These are phyloP conservation scores for Penicillium expansum DNA, from an alignment of 2,329 filamentous ascomycete species.

Conservation along the genomic window DNA sequence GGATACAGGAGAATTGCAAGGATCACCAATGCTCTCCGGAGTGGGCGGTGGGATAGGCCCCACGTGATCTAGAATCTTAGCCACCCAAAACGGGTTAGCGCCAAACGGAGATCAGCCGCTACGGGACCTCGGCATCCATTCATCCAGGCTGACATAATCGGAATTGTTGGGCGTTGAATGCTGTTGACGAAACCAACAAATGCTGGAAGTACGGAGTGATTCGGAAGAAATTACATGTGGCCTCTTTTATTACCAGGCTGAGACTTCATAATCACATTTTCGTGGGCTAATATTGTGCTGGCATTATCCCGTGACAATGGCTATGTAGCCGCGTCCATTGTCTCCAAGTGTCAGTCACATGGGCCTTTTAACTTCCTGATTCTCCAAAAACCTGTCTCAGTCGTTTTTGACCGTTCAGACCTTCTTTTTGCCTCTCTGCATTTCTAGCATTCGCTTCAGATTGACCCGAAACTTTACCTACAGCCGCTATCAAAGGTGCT, in stretches of 20 bases:
- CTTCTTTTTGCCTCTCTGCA: conserved; percentile 14
- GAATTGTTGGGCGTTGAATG: conserved; percentile 24
- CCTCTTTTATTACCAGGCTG: no score
- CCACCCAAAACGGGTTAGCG: conserved; percentile 10
- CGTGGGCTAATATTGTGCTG: neutral
- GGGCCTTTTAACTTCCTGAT: conserved; percentile 31
- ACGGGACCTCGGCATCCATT: conserved; percentile 20
- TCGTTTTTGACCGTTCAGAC: conserved; percentile 8
- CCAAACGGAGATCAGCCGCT: conserved; percentile 19
- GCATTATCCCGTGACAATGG: conserved; percentile 9
- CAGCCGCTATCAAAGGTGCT: conserved; percentile 15
- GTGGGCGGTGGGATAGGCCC: neutral
- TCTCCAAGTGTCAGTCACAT: conserved; percentile 39
- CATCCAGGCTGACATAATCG: conserved; percentile 17
- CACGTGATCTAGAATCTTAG: conserved; percentile 1
- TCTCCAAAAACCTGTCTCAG: conserved; percentile 17
- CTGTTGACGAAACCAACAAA: conserved; percentile 6
- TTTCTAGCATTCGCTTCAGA: conserved; percentile 3
- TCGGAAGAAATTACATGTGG: neutral
- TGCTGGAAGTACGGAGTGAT: neutral
- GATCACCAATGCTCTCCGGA: conserved; percentile 5
- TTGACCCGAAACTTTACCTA: neutral
- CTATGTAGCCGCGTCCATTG: conserved; percentile 15
- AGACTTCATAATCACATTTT: neutral
- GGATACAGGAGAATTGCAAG: conserved; percentile 3